A percentile compares a stretch with the other conserved stretches of the same genome.
These are phyloP conservation scores for Zasmidium cellare DNA, from an alignment of 2,329 filamentous ascomycete species.

Conservation along the genomic window DNA sequence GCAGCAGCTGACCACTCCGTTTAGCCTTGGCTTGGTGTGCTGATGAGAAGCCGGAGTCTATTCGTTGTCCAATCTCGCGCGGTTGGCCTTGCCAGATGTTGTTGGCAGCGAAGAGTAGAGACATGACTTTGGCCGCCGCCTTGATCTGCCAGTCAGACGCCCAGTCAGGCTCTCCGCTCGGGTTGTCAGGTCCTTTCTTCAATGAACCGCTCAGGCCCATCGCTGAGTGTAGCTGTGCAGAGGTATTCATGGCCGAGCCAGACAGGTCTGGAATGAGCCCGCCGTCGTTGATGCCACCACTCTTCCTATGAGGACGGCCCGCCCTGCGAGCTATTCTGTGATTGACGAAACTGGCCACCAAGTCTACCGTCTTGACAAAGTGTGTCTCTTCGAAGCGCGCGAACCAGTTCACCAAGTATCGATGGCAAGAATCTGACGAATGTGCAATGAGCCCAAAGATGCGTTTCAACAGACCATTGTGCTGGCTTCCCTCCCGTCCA, in stretches of 20 bases:
- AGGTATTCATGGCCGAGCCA: slow-evolving; percentile 60
- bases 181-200: slow-evolving; percentile 52
- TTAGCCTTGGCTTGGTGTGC: slow-evolving; percentile 30
- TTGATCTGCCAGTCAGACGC: slow-evolving; percentile 87
- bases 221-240: slow-evolving; percentile 76
- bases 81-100: slow-evolving; percentile 48
- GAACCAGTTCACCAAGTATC: slow-evolving; percentile 76
- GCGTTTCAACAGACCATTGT: slow-evolving; percentile 83
- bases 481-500: slow-evolving; percentile 58
- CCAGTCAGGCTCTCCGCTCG: slow-evolving; percentile 60
- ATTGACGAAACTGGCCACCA: slow-evolving; percentile 76
- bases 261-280: slow-evolving; percentile 74
- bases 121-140: slow-evolving; percentile 76
- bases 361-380: slow-evolving; percentile 73
- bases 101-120: slow-evolving; percentile 80
- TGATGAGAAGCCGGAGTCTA: slow-evolving; percentile 29
- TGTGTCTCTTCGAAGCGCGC: slow-evolving; percentile 66
- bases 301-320: slow-evolving; percentile 62
- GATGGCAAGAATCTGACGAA: slow-evolving; percentile 71
- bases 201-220: slow-evolving; percentile 56
- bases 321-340: slow-evolving; percentile 74
- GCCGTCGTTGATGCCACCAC: slow-evolving; percentile 58
- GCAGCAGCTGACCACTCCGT: slow-evolving; percentile 63
- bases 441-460: slow-evolving; percentile 79
- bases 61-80: slow-evolving; percentile 8